Evolutionary conservation across 2,329 filamentous ascomycete species (phyloP).

Genomic region (Lasiodiplodia citricola): DNA sequence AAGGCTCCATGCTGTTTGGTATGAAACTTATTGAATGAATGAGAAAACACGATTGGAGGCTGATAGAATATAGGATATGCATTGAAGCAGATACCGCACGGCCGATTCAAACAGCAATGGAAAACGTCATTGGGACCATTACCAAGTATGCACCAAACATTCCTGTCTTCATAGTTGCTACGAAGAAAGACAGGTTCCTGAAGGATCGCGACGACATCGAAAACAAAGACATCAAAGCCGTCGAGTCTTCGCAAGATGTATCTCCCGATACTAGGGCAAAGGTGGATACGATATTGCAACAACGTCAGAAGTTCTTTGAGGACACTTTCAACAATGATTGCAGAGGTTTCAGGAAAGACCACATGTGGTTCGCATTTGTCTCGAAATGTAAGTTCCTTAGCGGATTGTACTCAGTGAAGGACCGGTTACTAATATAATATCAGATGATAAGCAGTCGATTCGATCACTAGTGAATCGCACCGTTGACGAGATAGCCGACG

Average conservation of each 20-base stretch:
- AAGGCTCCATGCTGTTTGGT: neutral
- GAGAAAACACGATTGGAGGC: neutral
- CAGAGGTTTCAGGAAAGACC: neutral
- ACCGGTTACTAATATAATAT: neutral
- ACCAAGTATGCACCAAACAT: neutral
- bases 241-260: neutral
- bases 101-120: neutral
- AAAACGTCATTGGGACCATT: neutral
- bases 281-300: neutral
- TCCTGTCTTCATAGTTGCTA: neutral
- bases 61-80: neutral
- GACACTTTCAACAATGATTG: neutral
- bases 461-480: neutral
- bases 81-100: neutral
- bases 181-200: neutral
- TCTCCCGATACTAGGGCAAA: neutral
- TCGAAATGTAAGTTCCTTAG: neutral
- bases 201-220: neutral
- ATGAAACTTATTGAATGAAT: neutral
- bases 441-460: neutral
- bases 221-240: neutral
- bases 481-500: neutral
- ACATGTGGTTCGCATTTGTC: neutral
- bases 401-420: neutral
- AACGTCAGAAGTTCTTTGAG: neutral